Percentiles rank a stretch among this genome's conserved stretches.
phyloP scores from a whole-genome alignment of 768 basidiomycete genomes.

The Solioccasus polychromus region DNA sequence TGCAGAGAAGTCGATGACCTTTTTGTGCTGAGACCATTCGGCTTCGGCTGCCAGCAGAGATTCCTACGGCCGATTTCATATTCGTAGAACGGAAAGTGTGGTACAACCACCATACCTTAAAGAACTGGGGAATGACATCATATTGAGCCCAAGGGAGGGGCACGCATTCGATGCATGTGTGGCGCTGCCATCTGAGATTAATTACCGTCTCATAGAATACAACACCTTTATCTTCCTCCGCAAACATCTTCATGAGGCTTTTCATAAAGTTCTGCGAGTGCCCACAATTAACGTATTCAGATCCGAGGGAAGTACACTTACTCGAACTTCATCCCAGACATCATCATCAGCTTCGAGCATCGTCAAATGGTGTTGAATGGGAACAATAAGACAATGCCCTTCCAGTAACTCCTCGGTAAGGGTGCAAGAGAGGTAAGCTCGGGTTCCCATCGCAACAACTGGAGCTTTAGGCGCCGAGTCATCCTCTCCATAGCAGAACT shows the following conservation, averaged over 20 bases:
- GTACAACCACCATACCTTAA: constrained; percentile 54
- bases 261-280: constrained; percentile 71
- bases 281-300: constrained; percentile 1
- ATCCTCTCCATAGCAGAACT: constrained; percentile 90
- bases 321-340: constrained; percentile 95
- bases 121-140: constrained; percentile 88
- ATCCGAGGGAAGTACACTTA: constrained; percentile 36
- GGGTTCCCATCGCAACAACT: constrained; percentile 86
- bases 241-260: constrained; percentile 93
- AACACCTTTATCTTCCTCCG: constrained; percentile 89
- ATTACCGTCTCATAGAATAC: constrained; percentile 95
- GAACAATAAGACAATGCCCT: constrained; percentile 94
- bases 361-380: constrained; percentile 88
- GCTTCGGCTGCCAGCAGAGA: constrained; percentile 89
- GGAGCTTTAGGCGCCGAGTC: constrained; percentile 86
- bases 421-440: constrained; percentile 90
- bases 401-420: constrained; percentile 81
- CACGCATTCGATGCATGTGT: constrained; percentile 91
- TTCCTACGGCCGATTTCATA: constrained; percentile 52
- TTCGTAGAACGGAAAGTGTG: background rate
- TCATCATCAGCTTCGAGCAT: constrained; percentile 96
- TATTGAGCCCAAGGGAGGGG: constrained; percentile 89
- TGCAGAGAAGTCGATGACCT: constrained; percentile 89
- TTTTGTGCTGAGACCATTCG: constrained; percentile 99
- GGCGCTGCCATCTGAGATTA: constrained; percentile 80